A percentile compares a stretch with the other conserved stretches of the same genome.
Conservation (phyloP, 1,284 basidiomycete genomes). For the Malassezia psittaci region DNA sequence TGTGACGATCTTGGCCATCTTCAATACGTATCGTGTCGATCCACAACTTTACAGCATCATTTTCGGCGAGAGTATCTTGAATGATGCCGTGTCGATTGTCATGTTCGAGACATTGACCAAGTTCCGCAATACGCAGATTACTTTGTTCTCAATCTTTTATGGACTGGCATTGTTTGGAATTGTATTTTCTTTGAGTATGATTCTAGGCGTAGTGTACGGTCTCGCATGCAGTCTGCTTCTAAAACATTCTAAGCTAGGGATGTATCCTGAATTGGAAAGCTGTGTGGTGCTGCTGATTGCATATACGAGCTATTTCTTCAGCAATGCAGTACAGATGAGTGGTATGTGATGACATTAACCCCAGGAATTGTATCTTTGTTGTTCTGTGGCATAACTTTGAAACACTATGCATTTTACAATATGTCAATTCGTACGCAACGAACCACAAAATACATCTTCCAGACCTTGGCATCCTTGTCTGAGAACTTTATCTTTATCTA, state of each 20-base stretch:
- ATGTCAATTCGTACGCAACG: conserved; percentile 92
- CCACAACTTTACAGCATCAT: conserved; percentile 96
- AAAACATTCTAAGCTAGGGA: conserved; percentile 80
- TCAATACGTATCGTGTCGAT: conserved; percentile 97
- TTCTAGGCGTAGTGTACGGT: conserved; percentile 80
- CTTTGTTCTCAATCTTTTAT: conserved; percentile 78
- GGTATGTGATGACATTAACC: not conserved
- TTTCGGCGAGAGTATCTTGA: conserved; percentile 91
- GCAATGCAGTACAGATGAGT: conserved; percentile 83
- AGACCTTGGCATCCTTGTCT: conserved; percentile 55
- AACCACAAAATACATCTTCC: conserved; percentile 72
- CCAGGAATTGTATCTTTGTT: conserved; percentile 86
- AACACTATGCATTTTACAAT: conserved; percentile 98
- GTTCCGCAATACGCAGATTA: conserved; percentile 78
- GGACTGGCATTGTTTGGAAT: conserved; percentile 92
- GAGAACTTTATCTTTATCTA: conserved; percentile 99
- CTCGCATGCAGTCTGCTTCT: conserved; percentile 79
- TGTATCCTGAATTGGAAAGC: conserved; percentile 73
- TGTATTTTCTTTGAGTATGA: conserved; percentile 87
- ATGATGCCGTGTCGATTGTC: conserved; percentile 98
- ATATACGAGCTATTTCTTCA: conserved; percentile 98
- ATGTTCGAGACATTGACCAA: conserved; percentile 92
- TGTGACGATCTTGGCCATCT: conserved; percentile 94
- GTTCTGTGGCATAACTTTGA: conserved; percentile 97
- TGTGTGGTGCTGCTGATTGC: conserved; percentile 88